Percentiles rank a stretch among this genome's conserved stretches.
Evolutionary conservation across 1,284 basidiomycete species (phyloP).

Genomic region (Ustilago loliicola): DNA sequence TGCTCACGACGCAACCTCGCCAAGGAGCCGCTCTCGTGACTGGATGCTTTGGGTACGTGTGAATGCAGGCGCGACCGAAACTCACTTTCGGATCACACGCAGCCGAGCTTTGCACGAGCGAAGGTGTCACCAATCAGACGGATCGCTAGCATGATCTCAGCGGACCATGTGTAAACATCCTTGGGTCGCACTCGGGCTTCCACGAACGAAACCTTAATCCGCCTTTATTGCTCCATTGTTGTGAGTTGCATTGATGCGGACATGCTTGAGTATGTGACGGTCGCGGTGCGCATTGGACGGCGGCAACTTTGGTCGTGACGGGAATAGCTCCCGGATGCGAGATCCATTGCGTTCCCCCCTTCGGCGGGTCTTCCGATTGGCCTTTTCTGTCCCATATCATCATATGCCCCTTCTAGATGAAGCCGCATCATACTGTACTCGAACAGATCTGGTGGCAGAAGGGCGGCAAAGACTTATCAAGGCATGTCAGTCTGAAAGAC

Average conservation of each 20-base stretch:
- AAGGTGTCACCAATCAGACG: not conserved
- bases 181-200: not conserved
- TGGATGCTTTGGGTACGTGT: not conserved
- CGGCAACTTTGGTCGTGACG: slow-evolving; percentile 11
- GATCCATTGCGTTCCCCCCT: not conserved
- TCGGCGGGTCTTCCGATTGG: not conserved
- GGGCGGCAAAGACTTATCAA: not conserved
- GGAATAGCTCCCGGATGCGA: slow-evolving; percentile 3
- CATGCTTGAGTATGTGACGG: slow-evolving; percentile 3
- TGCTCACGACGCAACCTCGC: not conserved
- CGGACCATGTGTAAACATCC: not conserved
- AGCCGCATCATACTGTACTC: not conserved
- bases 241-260: not conserved
- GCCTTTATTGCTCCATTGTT: not conserved
- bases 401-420: no score
- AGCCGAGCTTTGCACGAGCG: slow-evolving; percentile 7
- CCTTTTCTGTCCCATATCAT: no score
- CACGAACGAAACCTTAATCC: not conserved
- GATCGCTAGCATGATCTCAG: not conserved
- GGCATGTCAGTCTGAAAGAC: not conserved
- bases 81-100: slow-evolving; percentile 12
- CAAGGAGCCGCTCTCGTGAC: slow-evolving; percentile 7
- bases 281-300: not conserved
- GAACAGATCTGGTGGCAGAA: not conserved
- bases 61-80: not conserved